Evolutionary conservation across 257 asterid genomes (phyloP).

Genomic region (Fraxinus excelsior): DNA sequence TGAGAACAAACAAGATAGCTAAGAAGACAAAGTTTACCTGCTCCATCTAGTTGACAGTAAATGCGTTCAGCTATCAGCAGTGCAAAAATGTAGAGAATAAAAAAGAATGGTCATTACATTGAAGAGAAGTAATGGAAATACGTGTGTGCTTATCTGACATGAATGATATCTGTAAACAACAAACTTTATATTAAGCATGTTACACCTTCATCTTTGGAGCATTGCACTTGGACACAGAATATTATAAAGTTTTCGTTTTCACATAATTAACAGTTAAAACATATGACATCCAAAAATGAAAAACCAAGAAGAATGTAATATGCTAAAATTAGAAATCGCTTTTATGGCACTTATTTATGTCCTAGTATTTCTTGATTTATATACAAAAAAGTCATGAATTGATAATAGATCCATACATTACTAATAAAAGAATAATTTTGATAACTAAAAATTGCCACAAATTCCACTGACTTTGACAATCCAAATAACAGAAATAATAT

Average conservation of each 20-base stretch:
- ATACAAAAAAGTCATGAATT: not conserved
- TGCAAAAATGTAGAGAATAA: not conserved
- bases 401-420: not conserved
- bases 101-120: constrained; percentile 20
- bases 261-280: not conserved
- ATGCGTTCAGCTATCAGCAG: constrained; percentile 26
- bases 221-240: constrained; percentile 9
- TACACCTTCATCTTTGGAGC: not conserved
- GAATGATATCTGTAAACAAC: not conserved
- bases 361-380: not conserved
- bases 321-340: not conserved
- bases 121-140: not conserved
- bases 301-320: not conserved
- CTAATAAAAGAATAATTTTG: not conserved
- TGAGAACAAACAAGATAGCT: not conserved
- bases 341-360: not conserved
- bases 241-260: not conserved
- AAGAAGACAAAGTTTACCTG: constrained; percentile 53
- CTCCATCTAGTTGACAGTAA: constrained; percentile 58
- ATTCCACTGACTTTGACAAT: not conserved
- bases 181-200: not conserved
- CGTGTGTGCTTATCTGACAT: constrained; percentile 1
- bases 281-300: not conserved
- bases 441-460: not conserved
- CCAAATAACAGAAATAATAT: not conserved